These are phyloP conservation scores for Ganoderma boninense DNA, from an alignment of 1,284 basidiomycete species.

Conservation along the genomic window DNA sequence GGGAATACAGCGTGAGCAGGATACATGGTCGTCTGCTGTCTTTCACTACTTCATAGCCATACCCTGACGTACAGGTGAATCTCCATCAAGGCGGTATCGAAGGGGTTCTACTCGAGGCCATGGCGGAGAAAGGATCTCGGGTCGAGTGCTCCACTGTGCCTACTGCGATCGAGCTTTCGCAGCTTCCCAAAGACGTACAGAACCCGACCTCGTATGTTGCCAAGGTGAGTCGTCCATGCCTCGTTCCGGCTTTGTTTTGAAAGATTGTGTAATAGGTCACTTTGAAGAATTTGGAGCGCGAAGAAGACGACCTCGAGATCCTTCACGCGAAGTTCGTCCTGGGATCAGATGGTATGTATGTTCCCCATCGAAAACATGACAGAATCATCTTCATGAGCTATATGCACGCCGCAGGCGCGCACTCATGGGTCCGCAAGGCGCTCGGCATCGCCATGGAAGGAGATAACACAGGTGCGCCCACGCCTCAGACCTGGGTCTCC, in stretches of 20 bases:
- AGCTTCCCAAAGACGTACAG: slow-evolving; percentile 48
- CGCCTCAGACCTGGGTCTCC: no score
- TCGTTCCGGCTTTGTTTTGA: background rate
- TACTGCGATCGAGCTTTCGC: slow-evolving; percentile 57
- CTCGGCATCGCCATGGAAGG: slow-evolving; percentile 81
- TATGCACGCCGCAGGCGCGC: slow-evolving; percentile 57
- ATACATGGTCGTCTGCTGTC: background rate
- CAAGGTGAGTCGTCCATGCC: slow-evolving; percentile 51
- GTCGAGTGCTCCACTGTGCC: slow-evolving; percentile 70
- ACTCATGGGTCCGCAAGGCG: slow-evolving; percentile 81
- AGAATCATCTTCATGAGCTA: slow-evolving; percentile 3
- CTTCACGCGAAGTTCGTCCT: slow-evolving; percentile 64
- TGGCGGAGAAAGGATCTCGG: slow-evolving; percentile 54
- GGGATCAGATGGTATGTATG: slow-evolving; percentile 56
- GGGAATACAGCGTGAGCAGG: background rate
- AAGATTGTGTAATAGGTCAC: slow-evolving; percentile 40
- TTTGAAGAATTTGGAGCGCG: slow-evolving; percentile 42
- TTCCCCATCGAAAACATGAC: background rate
- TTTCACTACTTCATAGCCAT: background rate
- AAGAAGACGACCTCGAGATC: slow-evolving; percentile 48
- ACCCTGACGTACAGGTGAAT: slow-evolving; percentile 54
- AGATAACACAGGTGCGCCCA: slow-evolving; percentile 66
- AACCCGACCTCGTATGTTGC: slow-evolving; percentile 61
- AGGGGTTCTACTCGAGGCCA: slow-evolving; percentile 70
- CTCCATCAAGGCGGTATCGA: slow-evolving; percentile 83